Evolutionary conservation across 768 basidiomycete genomes (phyloP).

Genomic region (Russula emetica): DNA sequence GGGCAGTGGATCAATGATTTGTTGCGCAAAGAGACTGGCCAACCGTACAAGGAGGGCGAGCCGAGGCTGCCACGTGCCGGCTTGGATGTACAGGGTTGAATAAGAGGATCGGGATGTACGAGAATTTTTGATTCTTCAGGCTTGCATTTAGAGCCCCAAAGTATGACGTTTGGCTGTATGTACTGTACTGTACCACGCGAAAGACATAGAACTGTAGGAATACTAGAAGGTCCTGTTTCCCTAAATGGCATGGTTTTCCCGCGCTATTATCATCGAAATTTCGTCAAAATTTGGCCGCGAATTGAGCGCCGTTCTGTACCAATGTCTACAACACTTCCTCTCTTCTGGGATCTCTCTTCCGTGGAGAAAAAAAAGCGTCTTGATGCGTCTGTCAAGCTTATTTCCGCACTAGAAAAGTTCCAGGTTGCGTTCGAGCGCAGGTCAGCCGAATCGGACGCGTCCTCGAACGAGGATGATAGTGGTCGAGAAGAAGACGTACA

Average conservation of each 20-base stretch:
- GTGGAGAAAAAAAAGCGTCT: conserved; percentile 73
- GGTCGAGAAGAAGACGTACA: conserved; percentile 20
- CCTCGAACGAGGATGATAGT: conserved; percentile 35
- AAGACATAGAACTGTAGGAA: not conserved
- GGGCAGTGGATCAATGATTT: conserved; percentile 86
- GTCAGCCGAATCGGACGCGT: conserved; percentile 26
- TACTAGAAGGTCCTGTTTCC: not conserved
- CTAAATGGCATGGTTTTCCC: conserved; percentile 1
- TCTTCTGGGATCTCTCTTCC: conserved; percentile 93
- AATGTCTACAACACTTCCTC: conserved; percentile 84
- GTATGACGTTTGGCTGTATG: conserved; percentile 4
- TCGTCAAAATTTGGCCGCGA: not conserved
- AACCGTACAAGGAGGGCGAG: conserved; percentile 62
- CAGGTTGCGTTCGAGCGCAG: conserved; percentile 61
- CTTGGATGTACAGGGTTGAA: conserved; percentile 20
- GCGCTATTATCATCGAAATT: not conserved
- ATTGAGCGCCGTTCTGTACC: conserved; percentile 2
- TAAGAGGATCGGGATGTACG: not conserved
- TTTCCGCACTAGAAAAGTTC: conserved; percentile 78
- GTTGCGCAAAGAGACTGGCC: conserved; percentile 68
- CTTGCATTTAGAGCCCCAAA: conserved; percentile 6
- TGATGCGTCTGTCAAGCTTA: conserved; percentile 80
- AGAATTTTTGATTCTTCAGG: not conserved
- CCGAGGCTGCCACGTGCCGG: conserved; percentile 60
- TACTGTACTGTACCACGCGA: not conserved